Evolutionary conservation across 208 protist genomes (phyloP).

Genomic region (Ichthyophonus hoferi): DNA sequence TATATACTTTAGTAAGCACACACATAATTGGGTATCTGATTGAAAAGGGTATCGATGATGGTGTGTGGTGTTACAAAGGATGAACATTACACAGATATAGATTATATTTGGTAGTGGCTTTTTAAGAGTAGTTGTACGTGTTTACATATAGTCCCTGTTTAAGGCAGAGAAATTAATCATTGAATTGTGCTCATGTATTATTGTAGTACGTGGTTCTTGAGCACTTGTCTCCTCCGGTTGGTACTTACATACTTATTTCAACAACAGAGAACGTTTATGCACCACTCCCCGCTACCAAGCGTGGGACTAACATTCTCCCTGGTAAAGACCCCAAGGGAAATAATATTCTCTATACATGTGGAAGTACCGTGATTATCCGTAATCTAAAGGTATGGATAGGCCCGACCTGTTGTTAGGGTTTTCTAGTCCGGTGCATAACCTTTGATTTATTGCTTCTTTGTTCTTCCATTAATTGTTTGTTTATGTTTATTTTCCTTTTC

Average conservation of each 20-base stretch:
- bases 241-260: neutral
- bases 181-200: neutral
- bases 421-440: too few species aligned
- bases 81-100: neutral
- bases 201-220: neutral
- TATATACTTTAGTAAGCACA: too few species aligned
- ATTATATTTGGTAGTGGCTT: neutral
- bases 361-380: conserved; percentile 61
- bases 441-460: too few species aligned
- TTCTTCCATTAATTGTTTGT: too few species aligned
- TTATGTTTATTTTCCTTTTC: too few species aligned
- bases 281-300: conserved; percentile 52
- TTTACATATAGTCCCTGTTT: too few species aligned
- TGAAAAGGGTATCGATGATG: too few species aligned
- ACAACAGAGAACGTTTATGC: conserved; percentile 47
- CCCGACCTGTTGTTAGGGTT: too few species aligned
- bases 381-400: conserved; percentile 46
- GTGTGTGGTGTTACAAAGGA: too few species aligned
- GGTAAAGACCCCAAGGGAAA: conserved; percentile 58
- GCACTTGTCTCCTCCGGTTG: neutral
- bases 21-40: too few species aligned
- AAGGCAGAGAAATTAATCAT: neutral
- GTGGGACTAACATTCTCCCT: conserved; percentile 57
- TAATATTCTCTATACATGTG: conserved; percentile 62
- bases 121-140: too few species aligned